phyloP scores from a whole-genome alignment of 2,329 filamentous ascomycete genomes.

The Dothiorella sarmentorum region DNA sequence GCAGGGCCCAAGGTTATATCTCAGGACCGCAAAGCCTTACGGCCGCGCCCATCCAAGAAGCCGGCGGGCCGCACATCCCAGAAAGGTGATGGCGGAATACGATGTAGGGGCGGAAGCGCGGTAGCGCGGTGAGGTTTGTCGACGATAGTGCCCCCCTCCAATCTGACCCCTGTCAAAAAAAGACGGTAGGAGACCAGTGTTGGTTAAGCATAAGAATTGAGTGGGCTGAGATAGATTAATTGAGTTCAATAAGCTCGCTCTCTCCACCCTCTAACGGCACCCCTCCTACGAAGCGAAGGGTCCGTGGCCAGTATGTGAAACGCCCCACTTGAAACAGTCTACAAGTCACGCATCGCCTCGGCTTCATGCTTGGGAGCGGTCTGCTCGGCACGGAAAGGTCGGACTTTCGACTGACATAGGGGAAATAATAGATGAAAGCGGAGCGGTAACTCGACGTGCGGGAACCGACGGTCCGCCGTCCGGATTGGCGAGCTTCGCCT shows the following conservation, averaged over 20 bases:
- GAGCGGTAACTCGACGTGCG: background rate
- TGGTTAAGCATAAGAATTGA: slow-evolving; percentile 8
- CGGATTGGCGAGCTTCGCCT: slow-evolving; percentile 3
- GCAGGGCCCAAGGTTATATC: background rate
- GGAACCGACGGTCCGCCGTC: slow-evolving; percentile 10
- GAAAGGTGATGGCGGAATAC: background rate
- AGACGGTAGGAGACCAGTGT: background rate
- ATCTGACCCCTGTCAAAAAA: background rate
- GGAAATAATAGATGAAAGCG: background rate
- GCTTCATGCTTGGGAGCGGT: background rate
- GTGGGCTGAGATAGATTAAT: background rate
- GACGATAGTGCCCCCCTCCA: slow-evolving; percentile 1
- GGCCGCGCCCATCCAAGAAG: background rate
- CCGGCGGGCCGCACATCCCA: slow-evolving; percentile 14
- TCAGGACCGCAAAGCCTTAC: background rate
- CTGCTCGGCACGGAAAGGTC: background rate
- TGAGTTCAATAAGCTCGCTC: background rate
- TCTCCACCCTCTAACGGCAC: background rate
- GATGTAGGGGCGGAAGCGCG: background rate
- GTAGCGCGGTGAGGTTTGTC: background rate
- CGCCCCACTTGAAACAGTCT: slow-evolving; percentile 2
- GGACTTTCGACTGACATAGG: background rate
- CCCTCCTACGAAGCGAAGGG: slow-evolving; percentile 1
- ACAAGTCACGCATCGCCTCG: background rate
- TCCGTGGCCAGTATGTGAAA: slow-evolving; percentile 3